Base-by-base conservation (phyloP, 108 stramenopile species). In the Craspedostauros australis region DNA sequence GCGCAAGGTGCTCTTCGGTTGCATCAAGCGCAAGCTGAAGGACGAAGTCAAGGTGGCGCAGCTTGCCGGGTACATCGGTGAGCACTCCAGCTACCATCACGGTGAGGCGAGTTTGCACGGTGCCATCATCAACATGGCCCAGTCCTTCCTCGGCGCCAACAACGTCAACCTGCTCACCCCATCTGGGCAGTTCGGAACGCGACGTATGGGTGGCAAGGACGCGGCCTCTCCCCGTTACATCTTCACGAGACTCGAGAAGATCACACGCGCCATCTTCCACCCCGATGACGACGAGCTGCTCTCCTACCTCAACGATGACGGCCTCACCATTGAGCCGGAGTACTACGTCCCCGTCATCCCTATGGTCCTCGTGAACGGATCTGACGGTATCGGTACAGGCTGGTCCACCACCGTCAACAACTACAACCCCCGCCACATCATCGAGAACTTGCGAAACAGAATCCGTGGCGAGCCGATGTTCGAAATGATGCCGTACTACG, bases 1-100 rank as follows among this genome's bases (percentile, higher is more conserved):
- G 72, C 84, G 99, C 20, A 99, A 99, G 76, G 96, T 99, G 3
- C 75, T 99, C 12, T 98, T 82, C 65, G 81, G 91, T 15, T 98
- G 97, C 62, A 97, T 99, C 89, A 98, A 98, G 77, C 83, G 97
- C 32, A 98, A 97, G 54, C 79, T 99, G 21, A 94, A 97, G 60
- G 72, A 56, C 9, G 99, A 99, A 57, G 96, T 99, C 50, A 99
- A 99, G 77, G 97, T 98, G 9, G 96, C 96, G 14, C 82, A 87
- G 54, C 66, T 89, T 16, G 83, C 75, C 0, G 86, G 90, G 11
- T 98, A 96, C 57, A 82, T 95, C 22, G 87, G 86, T 19, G 97
- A 98, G 59, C 91, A 96, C 62, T 90, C 95, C 29, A 98, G 97
- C 9, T 99, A 99, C 68, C 99, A 99, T 66, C 99, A 99, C 65